Base-by-base conservation (phyloP, 768 basidiomycete species). In the Calocybe indica region DNA sequence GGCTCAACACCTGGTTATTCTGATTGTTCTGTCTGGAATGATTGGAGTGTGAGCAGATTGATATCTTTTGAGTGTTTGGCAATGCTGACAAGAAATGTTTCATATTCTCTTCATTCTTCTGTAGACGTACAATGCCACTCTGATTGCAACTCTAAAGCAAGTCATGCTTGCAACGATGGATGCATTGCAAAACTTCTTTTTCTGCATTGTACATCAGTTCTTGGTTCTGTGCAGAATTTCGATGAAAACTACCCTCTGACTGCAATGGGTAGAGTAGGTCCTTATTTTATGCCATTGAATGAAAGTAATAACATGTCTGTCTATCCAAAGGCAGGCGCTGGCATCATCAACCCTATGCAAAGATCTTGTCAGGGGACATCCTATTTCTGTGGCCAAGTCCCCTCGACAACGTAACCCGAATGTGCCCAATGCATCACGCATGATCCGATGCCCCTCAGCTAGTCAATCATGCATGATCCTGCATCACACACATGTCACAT, bases 141-240 rank as follows among this genome's bases (percentile, higher is more conserved):
- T 75, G 55, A 85, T 89, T 62, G 62, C 67, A 9, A 69, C 71
- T 32, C 70, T 90, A 48, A 72, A 75, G 67, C 67, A 83, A 50
- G 83, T 92, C 45, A 80, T 86, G 5, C 60, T 88, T 56, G 79
- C 85, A 14, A 82, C 84, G 50, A 95, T 95, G 91, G 90, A 92
- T 55, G 85, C 91, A 22, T 72, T 94, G 14, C 85, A 92, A 72
- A 86, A 94, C 64, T 93, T 79, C 75, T 95, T 94, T 75, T 94
- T 91, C 74, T 96, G 92, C 72, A 75, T 43, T 92, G 90, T 58
- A 67, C 57, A 14, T 66, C 73, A 2, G 63, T 85, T 10, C 79
- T 76, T 15, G 64, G 66, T 15, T 33, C 60, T 5, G 54, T 49
- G n/a, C 49, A 54, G 6, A 63, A 63, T 5, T 67, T 64, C 45